Percentiles rank a stretch among this genome's conserved stretches.
Conservation (phyloP, 1,139 yeast species). For the Protomyces lactucae-debilis region DNA sequence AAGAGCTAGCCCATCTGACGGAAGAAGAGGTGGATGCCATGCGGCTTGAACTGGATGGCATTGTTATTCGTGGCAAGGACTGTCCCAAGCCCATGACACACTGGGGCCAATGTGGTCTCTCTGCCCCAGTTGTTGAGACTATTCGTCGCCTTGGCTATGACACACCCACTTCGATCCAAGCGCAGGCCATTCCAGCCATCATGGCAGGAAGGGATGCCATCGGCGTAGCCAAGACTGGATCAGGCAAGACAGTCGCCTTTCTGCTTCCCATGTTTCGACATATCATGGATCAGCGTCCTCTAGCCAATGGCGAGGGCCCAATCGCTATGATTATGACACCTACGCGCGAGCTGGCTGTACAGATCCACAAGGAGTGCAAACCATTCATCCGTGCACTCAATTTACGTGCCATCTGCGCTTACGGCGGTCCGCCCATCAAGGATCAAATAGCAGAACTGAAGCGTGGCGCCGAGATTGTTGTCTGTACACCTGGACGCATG, state of each 20-base stretch:
- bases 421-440: conserved; percentile 89
- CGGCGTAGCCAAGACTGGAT: conserved; percentile 94
- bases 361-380: conserved; percentile 64
- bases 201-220: conserved; percentile 88
- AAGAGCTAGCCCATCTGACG: conserved; percentile 48
- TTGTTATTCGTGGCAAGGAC: conserved; percentile 55
- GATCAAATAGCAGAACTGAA: conserved; percentile 75
- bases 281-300: conserved; percentile 61
- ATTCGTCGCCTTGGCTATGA: conserved; percentile 52
- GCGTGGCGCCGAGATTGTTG: conserved; percentile 72
- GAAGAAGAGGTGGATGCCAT: conserved; percentile 52
- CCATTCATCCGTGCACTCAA: conserved; percentile 53
- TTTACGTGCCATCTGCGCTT: conserved; percentile 67
- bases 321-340: conserved; percentile 80
- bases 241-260: conserved; percentile 91
- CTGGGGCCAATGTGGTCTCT: conserved; percentile 81
- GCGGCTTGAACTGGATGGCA: conserved; percentile 58
- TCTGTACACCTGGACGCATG: conserved; percentile 94
- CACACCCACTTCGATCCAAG: conserved; percentile 81
- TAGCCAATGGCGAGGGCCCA: conserved; percentile 63
- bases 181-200: conserved; percentile 85
- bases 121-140: conserved; percentile 52
- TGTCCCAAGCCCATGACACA: conserved; percentile 64
- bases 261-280: conserved; percentile 80
- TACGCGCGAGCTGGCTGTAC: conserved; percentile 86